Base-by-base conservation (phyloP, 176 grass and related monocot genomes). In the Triticum turgidum region DNA sequence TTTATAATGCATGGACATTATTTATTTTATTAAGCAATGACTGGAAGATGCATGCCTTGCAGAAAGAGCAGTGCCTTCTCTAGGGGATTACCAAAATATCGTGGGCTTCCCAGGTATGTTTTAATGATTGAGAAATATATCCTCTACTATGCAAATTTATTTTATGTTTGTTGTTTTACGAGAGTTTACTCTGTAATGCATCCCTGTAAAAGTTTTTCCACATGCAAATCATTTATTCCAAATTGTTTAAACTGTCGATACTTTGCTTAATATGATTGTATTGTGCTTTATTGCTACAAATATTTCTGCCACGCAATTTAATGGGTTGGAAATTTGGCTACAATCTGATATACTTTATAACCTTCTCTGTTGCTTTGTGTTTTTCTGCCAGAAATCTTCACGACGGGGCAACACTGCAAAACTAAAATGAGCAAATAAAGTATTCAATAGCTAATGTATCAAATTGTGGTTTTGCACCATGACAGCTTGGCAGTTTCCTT, bases 61-160 rank as follows among this genome's bases (percentile, higher is more conserved):
- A 99, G 97, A 91, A 99, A 99, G 90, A 99, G 94, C 88, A 99
- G 97, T 72, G 97, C 94, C 70, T 99, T 94, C 64, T 99, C 94
- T 30, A 92, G 94, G 84, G 97, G 97, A 47, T 93, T 99, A 73
- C 94, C 97, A 81, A 99, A 99, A 79, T 99, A 91, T 83, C 92
- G 92, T 65, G 94, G 97, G 56, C 92, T 94, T 89, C 87, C 92
- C 71, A 92, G 97, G 97, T 99, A 91, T 7, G 82, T 76, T 5
- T 63, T 66, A 81, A 6, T 51, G 22, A 84, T 74, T 35, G 18
- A 61, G 49, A 86, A 74, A 68, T 74, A 77, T 79, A 27, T 79
- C 18, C 21, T 35, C 44, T 80, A 45, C 9, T 51, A 65, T 88
- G 11, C 68, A 67, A 79, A 15, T 32, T 45, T 44, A 14, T 24